Evolutionary conservation across 108 stramenopile genomes (phyloP), one percentile per base, ranked within the genome.

Genomic region (Nitzschia sp.): DNA sequence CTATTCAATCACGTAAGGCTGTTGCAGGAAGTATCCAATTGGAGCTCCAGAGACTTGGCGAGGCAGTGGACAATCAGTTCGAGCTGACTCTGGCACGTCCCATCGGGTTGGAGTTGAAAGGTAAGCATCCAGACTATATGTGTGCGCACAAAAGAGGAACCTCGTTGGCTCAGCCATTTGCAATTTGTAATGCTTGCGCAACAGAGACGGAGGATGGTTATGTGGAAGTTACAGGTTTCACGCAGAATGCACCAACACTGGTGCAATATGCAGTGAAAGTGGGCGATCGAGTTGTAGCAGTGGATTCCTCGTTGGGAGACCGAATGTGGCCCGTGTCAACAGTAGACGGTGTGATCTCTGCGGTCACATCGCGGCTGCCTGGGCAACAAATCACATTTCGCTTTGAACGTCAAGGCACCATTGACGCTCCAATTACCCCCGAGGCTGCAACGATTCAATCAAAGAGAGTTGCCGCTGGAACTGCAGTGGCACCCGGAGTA

Each of bases 251-350:
- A 23, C 74, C 79, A 1, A 78, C 71, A 0, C 53, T 82, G n/a
- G 92, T 87, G 6, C 64, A 60, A 27, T 62, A 78, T 30, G 88
- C 85, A 34, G 62, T 94, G 2, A 76, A 76, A 46, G 62, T 82
- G 3, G 92, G 92, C 9, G 92, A 94, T 76, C 78, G 93, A 30
- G 75, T 92, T 13, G 45, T 92, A 24, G 86, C 89, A 25, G 88
- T 93, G 19, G 91, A 88, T 28, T 85, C 90, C 0, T 82, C 87
- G 25, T 45, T 93, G 17, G 94, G 94, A 23, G 81, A 70, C 18
- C 62, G 77, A 28, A 79, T 96, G 82, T 96, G 95, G 95, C 87
- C 92, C 58, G 90, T 92, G 11, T 85, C 86, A 8, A 92, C 85
- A 33, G 82, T 87, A 0, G 89, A 90, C 49, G 95, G 90, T 3